Evolutionary conservation across 1,139 yeast genomes (phyloP).

Genomic region (Meyerozyma athensensis): DNA sequence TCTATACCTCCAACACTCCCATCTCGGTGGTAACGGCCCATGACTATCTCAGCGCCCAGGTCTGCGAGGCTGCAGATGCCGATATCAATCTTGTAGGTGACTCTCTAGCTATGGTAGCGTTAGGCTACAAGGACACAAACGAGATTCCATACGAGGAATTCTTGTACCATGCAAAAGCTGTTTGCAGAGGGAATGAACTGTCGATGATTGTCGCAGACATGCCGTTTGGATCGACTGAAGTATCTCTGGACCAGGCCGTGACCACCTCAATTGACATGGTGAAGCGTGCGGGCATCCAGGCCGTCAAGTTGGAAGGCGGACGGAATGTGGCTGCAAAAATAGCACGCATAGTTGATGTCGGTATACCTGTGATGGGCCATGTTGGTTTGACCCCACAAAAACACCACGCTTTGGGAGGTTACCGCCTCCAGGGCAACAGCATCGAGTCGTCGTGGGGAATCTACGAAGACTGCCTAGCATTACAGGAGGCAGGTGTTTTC

Average conservation of each 20-base stretch:
- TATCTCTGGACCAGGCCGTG: slow-evolving; percentile 59
- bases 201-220: slow-evolving; percentile 81
- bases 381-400: slow-evolving; percentile 91
- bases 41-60: slow-evolving; percentile 71
- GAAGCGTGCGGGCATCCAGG: slow-evolving; percentile 63
- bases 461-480: slow-evolving; percentile 59
- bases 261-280: slow-evolving; percentile 59
- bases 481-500: slow-evolving; percentile 78
- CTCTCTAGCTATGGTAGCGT: slow-evolving; percentile 85
- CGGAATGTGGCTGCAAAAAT: slow-evolving; percentile 44
- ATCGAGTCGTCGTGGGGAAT: slow-evolving; percentile 54
- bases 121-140: slow-evolving; percentile 77
- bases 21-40: slow-evolving; percentile 81
- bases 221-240: slow-evolving; percentile 85
- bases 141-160: slow-evolving; percentile 76
- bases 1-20: slow-evolving; percentile 43
- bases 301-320: slow-evolving; percentile 88
- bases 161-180: slow-evolving; percentile 71
- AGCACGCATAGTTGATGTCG: slow-evolving; percentile 50
- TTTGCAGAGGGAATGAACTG: slow-evolving; percentile 59
- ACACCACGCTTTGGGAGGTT: slow-evolving; percentile 77
- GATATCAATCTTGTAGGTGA: slow-evolving; percentile 85
- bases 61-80: slow-evolving; percentile 64
- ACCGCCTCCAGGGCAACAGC: slow-evolving; percentile 74
- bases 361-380: slow-evolving; percentile 91